Percentiles rank a stretch among this genome's conserved stretches.
These are phyloP conservation scores for Colletotrichum navitas DNA, from an alignment of 2,329 filamentous ascomycete genomes.

Conservation along the genomic window DNA sequence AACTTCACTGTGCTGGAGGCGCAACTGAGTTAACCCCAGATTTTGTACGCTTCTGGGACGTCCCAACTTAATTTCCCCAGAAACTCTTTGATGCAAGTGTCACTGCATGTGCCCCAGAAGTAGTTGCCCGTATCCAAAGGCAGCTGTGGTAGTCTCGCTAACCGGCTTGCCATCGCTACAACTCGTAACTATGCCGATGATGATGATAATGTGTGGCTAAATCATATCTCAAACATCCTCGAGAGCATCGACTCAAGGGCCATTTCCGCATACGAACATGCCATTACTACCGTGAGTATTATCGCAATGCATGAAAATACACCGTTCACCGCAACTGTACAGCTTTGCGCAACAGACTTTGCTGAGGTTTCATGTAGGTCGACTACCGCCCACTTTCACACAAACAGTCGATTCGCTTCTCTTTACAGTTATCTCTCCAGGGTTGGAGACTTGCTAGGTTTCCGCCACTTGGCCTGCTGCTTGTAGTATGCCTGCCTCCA, in stretches of 20 bases:
- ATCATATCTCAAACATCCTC: background rate
- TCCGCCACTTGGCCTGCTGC: background rate
- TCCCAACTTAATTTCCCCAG: background rate
- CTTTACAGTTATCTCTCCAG: background rate
- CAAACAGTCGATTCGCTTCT: background rate
- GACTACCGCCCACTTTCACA: background rate
- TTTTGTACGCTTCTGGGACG: background rate
- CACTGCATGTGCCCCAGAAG: background rate
- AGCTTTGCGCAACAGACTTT: conserved; percentile 5
- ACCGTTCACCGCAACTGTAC: background rate
- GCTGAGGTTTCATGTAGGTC: background rate
- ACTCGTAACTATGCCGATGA: background rate
- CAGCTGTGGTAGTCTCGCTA: background rate
- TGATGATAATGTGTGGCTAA: background rate
- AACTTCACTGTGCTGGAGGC: background rate
- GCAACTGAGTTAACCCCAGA: background rate
- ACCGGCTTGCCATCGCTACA: background rate
- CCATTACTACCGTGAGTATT: background rate
- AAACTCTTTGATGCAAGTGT: background rate
- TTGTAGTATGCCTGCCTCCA: background rate
- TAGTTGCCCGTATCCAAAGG: background rate
- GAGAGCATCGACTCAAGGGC: background rate
- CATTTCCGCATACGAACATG: conserved; percentile 8
- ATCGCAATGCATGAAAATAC: background rate
- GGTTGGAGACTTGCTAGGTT: background rate